These are phyloP conservation scores for Fusarium decemcellulare DNA, from an alignment of 2,329 filamentous ascomycete species.

Conservation along the genomic window DNA sequence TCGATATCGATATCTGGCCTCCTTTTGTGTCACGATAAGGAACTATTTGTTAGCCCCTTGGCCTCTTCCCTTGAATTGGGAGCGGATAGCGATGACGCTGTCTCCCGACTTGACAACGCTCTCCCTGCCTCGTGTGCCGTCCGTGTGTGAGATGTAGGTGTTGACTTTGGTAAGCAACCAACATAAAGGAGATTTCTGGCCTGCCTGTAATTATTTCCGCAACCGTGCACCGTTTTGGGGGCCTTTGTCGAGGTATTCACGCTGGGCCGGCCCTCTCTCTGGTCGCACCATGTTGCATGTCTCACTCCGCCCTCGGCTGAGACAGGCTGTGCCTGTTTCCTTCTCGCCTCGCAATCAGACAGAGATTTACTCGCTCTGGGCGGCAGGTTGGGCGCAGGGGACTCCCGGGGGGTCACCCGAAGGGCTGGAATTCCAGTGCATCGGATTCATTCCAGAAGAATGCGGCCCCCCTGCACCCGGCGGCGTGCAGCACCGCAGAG, in stretches of 20 bases:
- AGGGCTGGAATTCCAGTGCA: slow-evolving; percentile 36
- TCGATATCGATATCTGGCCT: slow-evolving; percentile 4
- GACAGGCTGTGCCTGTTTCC: neutral
- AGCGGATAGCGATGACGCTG: no score
- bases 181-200: neutral
- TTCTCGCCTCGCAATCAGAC: neutral
- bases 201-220: slow-evolving; percentile 22
- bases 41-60: neutral
- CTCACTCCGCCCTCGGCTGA: neutral
- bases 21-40: slow-evolving; percentile 23
- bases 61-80: neutral
- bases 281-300: slow-evolving; percentile 1
- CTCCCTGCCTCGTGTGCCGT: slow-evolving; percentile 19
- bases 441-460: slow-evolving; percentile 38
- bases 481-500: slow-evolving; percentile 5
- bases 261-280: no score
- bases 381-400: no score
- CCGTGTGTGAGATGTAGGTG: no score
- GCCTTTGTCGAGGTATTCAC: no score
- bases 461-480: slow-evolving; percentile 17
- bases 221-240: slow-evolving; percentile 13
- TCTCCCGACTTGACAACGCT: no score
- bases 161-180: no score
- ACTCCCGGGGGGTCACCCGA: neutral
- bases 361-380: no score